These are phyloP conservation scores for Globisporangium polare DNA, from an alignment of 352 stramenopile genomes.

Conservation along the genomic window DNA sequence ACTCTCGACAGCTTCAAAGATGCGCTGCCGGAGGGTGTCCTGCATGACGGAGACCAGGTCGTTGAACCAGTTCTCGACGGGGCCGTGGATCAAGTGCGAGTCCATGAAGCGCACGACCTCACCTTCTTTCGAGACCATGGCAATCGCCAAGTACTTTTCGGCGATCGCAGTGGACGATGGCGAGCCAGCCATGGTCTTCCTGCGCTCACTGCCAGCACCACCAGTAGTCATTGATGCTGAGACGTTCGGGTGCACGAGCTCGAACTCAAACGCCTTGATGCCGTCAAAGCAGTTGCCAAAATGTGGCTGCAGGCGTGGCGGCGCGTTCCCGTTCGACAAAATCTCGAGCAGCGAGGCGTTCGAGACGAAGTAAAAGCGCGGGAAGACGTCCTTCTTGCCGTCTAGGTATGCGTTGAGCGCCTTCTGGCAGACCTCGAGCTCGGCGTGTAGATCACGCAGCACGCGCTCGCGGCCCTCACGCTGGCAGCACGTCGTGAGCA, in stretches of 20 bases:
- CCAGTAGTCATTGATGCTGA: background rate
- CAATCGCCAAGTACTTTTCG: slow-evolving; percentile 72
- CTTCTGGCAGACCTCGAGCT: slow-evolving; percentile 95
- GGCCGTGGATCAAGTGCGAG: slow-evolving; percentile 77
- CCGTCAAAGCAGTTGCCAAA: slow-evolving; percentile 91
- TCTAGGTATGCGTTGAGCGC: slow-evolving; percentile 95
- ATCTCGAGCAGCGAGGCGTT: slow-evolving; percentile 94
- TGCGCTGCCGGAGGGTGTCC: slow-evolving; percentile 69
- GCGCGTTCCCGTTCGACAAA: slow-evolving; percentile 90
- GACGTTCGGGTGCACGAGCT: slow-evolving; percentile 24
- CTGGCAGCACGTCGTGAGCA: slow-evolving; percentile 71
- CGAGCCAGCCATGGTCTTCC: slow-evolving; percentile 3
- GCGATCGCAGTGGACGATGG: slow-evolving; percentile 18
- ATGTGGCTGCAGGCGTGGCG: slow-evolving; percentile 83
- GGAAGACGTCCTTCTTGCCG: slow-evolving; percentile 96
- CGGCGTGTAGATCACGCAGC: slow-evolving; percentile 78
- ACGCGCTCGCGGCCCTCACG: slow-evolving; percentile 75
- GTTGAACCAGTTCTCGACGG: slow-evolving; percentile 94
- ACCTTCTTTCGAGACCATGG: slow-evolving; percentile 96
- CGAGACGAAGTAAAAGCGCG: slow-evolving; percentile 97
- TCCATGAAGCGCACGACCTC: slow-evolving; percentile 86
- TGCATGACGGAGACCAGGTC: slow-evolving; percentile 94
- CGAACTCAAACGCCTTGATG: slow-evolving; percentile 80
- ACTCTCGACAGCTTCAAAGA: slow-evolving; percentile 91
- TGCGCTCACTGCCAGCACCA: background rate